Base-by-base conservation (phyloP, 352 stramenopile species). In the Globisporangium megalacanthum region DNA sequence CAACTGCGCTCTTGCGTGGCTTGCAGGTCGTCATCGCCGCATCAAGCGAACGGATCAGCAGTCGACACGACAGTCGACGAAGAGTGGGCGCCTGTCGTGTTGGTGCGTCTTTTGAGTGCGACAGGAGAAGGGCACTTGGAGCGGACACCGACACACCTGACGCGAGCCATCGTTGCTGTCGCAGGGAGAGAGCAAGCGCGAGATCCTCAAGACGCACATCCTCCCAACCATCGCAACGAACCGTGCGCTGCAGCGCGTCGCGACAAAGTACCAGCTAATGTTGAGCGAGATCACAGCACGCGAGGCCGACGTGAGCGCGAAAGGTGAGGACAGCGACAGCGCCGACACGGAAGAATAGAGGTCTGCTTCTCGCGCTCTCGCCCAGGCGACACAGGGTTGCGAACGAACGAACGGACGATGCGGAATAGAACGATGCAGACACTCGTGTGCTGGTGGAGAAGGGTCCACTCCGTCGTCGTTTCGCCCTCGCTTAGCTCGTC, bases 251-350 rank as follows among this genome's bases (percentile, higher is more conserved):
- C 86, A 95, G 64, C 86, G 83, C 20, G 73, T 95, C 13, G 83
- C 92, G 41, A 76, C 76, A 35, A 92, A 93, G 64, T 95, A 88
- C 56, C 77, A 92, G 59, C 66, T 92, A 19, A 89, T 92, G 77
- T 60, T 93, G 44, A 80, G 77, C 49, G 83, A 94, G 49, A 89
- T 88, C 39, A 70, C 77, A 9, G 51, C 62, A 0, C 71, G 71
- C 33, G 73, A 88, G 41, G 69, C 66, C 33, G 64, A 72, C 14
- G 51, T 46, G 9, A 51, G 41, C n/a, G 39, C 29, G 13, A 14
- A 15, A 10, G 33, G 42, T 2, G 25, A 48, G 9, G 45, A 56
- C 7, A 51, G 48, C 37, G 50, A 50, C 48, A 45, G 37, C 19
- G 56, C 14, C 9, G 47, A 20, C 4, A 53, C 25, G 29, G 15